Percentiles rank a stretch among this genome's conserved stretches.
These are phyloP conservation scores for Chytriomyces sp. DNA, from an alignment of 192 early-diverging fungal genomes.

Conservation along the genomic window DNA sequence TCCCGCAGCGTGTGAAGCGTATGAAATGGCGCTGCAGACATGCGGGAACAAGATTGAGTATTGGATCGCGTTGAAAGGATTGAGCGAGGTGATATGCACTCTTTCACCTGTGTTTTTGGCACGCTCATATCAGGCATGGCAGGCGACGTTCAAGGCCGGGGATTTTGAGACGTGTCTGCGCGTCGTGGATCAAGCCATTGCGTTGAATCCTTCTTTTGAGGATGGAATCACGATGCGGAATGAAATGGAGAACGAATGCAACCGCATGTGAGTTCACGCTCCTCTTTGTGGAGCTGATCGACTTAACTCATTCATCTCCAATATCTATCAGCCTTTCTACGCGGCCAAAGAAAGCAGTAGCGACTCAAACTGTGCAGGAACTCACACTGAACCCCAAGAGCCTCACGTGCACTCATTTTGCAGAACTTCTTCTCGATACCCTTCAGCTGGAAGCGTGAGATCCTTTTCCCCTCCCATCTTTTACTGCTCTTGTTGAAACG, in stretches of 20 bases:
- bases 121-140: not conserved
- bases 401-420: too few species aligned
- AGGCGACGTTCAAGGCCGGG: not conserved
- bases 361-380: too few species aligned
- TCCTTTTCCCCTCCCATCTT: too few species aligned
- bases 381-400: too few species aligned
- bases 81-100: not conserved
- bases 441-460: too few species aligned
- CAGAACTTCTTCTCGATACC: too few species aligned
- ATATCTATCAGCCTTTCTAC: too few species aligned
- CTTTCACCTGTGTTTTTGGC: not conserved
- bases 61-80: slow-evolving; percentile 5
- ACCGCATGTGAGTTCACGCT: too few species aligned
- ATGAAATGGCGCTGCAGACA: not conserved
- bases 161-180: not conserved
- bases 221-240: not conserved
- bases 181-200: not conserved
- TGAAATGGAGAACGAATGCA: not conserved
- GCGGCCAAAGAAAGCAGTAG: too few species aligned
- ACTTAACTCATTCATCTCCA: too few species aligned
- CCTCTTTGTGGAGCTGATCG: too few species aligned
- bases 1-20: not conserved
- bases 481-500: too few species aligned
- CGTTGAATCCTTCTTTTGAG: not conserved
- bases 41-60: not conserved